Evolutionary conservation across 305 asterid genomes (phyloP).

Genomic region (Solanum chacoense): DNA sequence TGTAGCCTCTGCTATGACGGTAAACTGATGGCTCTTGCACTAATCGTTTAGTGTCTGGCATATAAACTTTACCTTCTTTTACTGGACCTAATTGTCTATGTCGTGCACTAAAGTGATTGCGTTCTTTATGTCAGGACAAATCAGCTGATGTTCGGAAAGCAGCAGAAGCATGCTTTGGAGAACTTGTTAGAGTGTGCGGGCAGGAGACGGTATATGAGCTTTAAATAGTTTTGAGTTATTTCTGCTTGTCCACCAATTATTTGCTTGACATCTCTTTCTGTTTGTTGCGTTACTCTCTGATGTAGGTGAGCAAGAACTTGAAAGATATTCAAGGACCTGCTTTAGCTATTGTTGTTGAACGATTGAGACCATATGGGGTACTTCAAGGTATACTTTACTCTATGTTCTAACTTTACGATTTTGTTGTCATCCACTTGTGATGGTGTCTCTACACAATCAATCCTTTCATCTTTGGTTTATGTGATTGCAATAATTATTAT

Average conservation of each 20-base stretch:
- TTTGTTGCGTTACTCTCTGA: background rate
- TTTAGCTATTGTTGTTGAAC: conserved; percentile 79
- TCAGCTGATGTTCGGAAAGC: conserved; percentile 99
- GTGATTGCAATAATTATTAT: conserved; percentile 8
- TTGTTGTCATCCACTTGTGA: background rate
- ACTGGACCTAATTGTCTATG: background rate
- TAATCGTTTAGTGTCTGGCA: background rate
- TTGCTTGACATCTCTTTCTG: background rate
- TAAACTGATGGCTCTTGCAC: conserved; percentile 13
- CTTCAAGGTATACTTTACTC: conserved; percentile 39
- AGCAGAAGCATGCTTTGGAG: conserved; percentile 86
- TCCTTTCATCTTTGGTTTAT: conserved; percentile 1
- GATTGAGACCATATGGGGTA: conserved; percentile 64
- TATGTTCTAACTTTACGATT: background rate
- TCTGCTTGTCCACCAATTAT: background rate
- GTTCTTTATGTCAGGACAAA: conserved; percentile 54
- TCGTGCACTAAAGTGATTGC: background rate
- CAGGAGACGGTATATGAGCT: conserved; percentile 69
- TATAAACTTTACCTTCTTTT: background rate
- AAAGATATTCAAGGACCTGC: conserved; percentile 95
- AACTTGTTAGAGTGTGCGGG: conserved; percentile 86
- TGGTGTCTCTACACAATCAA: background rate
- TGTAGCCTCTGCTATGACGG: conserved; percentile 92
- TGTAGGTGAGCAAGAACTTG: conserved; percentile 77
- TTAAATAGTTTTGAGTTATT: background rate